phyloP scores from a whole-genome alignment of 2,329 filamentous ascomycete species.

The Ascocoryne sarcoides region DNA sequence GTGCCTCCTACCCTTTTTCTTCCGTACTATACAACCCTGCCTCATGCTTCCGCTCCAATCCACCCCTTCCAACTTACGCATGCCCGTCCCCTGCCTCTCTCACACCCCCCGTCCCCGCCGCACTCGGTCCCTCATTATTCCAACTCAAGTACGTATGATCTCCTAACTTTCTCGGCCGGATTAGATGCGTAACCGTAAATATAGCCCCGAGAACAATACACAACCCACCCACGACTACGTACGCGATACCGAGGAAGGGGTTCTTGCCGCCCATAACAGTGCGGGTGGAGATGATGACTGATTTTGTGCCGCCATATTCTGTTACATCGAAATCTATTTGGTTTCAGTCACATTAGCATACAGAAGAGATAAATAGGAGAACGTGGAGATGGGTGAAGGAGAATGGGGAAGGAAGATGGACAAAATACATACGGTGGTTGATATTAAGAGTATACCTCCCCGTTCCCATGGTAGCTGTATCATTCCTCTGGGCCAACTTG shows the following conservation, averaged over 20 bases:
- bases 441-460: constrained; percentile 75
- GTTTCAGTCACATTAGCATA: too few species aligned
- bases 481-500: constrained; percentile 83
- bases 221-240: constrained; percentile 85
- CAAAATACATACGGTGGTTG: constrained; percentile 70
- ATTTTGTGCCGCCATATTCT: constrained; percentile 78
- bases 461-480: constrained; percentile 53
- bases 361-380: not conserved
- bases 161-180: constrained; percentile 93
- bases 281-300: constrained; percentile 77
- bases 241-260: constrained; percentile 91
- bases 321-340: constrained; percentile 67
- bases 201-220: constrained; percentile 82
- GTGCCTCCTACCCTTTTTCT: too few species aligned
- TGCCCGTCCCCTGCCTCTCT: too few species aligned
- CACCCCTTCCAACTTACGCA: too few species aligned
- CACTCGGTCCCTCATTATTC: constrained; percentile 63
- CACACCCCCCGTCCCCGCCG: too few species aligned
- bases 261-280: constrained; percentile 94
- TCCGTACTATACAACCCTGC: too few species aligned
- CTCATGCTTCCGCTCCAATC: too few species aligned
- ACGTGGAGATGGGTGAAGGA: not conserved
- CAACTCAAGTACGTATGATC: constrained; percentile 97
- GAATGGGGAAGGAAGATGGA: constrained; percentile 15
- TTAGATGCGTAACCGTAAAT: constrained; percentile 83